phyloP scores from a whole-genome alignment of 306 rosid species.

The Prunus fruticosa region DNA sequence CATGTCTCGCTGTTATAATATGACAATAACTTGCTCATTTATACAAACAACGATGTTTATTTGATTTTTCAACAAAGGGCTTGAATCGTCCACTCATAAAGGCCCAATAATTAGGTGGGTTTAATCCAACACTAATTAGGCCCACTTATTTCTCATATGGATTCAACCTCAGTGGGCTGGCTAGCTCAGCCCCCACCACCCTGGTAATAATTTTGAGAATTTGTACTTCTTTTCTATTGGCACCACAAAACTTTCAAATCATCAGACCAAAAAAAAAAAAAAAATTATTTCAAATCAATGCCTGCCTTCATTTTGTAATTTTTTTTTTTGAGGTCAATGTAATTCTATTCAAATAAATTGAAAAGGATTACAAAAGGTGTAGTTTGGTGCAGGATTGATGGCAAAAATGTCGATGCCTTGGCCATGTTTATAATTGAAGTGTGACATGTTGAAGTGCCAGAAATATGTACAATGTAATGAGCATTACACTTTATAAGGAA shows the following conservation, averaged over 20 bases:
- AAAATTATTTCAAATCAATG: background rate
- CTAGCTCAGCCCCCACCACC: background rate
- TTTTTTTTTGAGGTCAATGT: too few species aligned
- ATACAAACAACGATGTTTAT: too few species aligned
- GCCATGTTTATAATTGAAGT: background rate
- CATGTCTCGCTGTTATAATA: background rate
- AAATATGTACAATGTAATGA: background rate
- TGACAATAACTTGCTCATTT: background rate
- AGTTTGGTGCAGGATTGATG: background rate
- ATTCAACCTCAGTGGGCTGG: background rate
- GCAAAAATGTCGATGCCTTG: background rate
- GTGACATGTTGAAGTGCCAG: background rate
- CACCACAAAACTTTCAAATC: too few species aligned
- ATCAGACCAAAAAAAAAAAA: too few species aligned
- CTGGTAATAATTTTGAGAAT: too few species aligned
- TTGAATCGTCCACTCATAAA: background rate
- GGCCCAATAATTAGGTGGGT: background rate
- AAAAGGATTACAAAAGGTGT: too few species aligned
- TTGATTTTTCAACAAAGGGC: background rate
- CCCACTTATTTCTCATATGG: background rate
- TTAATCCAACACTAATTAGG: background rate
- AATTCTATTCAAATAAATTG: too few species aligned
- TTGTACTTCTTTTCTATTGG: background rate
- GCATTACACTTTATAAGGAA: background rate
- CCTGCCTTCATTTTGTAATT: background rate